phyloP scores from a whole-genome alignment of 2,329 filamentous ascomycete species.

The Emericellopsis cladophorae region DNA sequence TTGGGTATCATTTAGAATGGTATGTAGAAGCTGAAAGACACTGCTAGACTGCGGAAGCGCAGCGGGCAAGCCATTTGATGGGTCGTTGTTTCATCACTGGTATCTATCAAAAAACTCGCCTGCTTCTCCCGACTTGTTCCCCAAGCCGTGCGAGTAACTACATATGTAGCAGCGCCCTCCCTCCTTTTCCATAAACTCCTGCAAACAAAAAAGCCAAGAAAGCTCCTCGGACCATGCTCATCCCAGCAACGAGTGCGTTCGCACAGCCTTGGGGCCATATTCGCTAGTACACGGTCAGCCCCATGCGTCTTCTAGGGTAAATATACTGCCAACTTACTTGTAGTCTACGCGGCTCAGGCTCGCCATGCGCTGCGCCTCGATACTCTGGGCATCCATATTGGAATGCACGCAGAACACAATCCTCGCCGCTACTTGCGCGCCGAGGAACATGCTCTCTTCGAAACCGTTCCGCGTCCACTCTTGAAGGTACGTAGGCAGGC shows the following conservation, averaged over 20 bases:
- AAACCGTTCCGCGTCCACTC: conserved; percentile 76
- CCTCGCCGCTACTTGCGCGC: conserved; percentile 69
- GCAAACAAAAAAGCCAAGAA: background rate
- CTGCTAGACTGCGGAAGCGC: no score
- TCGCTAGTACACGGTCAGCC: conserved; percentile 22
- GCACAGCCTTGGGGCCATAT: conserved; percentile 39
- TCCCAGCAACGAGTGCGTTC: conserved; percentile 39
- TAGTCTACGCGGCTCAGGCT: conserved; percentile 46
- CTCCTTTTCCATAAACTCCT: background rate
- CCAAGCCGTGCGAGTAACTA: background rate
- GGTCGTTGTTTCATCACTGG: no score
- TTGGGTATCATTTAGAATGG: no score
- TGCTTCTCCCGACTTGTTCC: background rate
- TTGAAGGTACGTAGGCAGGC: conserved; percentile 71
- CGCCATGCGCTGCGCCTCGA: conserved; percentile 42
- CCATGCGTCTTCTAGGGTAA: background rate
- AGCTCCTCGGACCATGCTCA: conserved; percentile 9
- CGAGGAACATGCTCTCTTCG: conserved; percentile 79
- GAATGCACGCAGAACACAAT: conserved; percentile 44
- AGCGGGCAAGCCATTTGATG: no score
- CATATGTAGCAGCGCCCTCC: background rate
- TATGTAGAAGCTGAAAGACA: no score
- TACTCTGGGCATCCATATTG: conserved; percentile 37
- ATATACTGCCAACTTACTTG: conserved; percentile 32
- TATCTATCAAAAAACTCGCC: background rate